A percentile compares a stretch with the other conserved stretches of the same genome.
phyloP scores from a whole-genome alignment of 306 rosid genomes.

The Cyamopsis tetragonoloba region DNA sequence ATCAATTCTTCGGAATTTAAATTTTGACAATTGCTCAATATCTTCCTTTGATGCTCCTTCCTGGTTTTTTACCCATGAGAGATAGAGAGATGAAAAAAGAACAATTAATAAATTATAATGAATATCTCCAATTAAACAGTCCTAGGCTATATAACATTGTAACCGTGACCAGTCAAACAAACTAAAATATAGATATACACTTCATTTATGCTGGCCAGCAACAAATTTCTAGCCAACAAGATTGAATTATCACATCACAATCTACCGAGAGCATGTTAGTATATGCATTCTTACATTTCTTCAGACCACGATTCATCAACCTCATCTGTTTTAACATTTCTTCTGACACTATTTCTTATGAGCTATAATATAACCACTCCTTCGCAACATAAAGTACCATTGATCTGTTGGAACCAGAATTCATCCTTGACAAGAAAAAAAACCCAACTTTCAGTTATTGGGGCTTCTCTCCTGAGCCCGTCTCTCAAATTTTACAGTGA shows the following conservation, averaged over 20 bases:
- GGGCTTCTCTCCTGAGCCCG: not conserved
- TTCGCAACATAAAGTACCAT: not conserved
- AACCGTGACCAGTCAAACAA: conserved; percentile 6
- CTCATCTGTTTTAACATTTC: too few relatives aligned
- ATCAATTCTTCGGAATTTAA: conserved; percentile 56
- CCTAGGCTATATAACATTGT: conserved; percentile 4
- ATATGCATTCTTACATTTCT: too few relatives aligned
- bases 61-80: conserved; percentile 41
- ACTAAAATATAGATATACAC: conserved; percentile 8
- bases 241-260: not conserved
- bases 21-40: conserved; percentile 74
- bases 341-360: too few relatives aligned
- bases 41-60: conserved; percentile 99
- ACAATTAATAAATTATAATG: conserved; percentile 1
- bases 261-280: too few relatives aligned
- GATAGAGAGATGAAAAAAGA: conserved; percentile 2
- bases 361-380: too few relatives aligned
- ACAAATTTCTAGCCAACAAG: not conserved
- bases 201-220: conserved; percentile 1
- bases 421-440: not conserved
- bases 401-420: not conserved
- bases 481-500: not conserved
- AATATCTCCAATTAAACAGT: not conserved
- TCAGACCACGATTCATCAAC: too few relatives aligned
- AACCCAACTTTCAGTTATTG: not conserved